Evolutionary conservation across 345 rosid species (phyloP).

Genomic region (Lumnitzera racemosa): DNA sequence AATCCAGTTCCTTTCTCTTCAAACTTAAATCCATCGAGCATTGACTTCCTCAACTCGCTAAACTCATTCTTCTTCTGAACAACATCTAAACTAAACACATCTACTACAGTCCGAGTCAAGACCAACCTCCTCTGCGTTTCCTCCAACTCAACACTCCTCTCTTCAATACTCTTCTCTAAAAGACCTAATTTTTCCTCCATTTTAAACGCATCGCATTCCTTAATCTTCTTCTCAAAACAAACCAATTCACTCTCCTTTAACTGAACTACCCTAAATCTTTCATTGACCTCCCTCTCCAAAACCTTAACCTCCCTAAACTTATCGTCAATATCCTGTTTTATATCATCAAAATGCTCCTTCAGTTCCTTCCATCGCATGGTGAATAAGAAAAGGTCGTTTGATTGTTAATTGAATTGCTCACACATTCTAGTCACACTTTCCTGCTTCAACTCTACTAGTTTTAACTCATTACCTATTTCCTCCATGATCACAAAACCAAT

Average conservation of each 20-base stretch:
- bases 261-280: background rate
- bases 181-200: no score
- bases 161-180: no score
- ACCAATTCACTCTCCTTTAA: slow-evolving; percentile 1
- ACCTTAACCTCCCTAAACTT: background rate
- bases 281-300: slow-evolving; percentile 4
- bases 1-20: no score
- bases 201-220: background rate
- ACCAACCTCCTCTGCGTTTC: no score
- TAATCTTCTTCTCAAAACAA: background rate
- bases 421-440: background rate
- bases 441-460: background rate
- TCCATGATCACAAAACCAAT: background rate
- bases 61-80: no score
- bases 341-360: slow-evolving; percentile 8
- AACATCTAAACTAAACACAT: no score
- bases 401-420: background rate
- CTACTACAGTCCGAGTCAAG: no score
- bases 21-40: no score
- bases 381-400: background rate
- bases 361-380: slow-evolving; percentile 11
- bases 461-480: background rate
- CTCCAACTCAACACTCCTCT: no score
- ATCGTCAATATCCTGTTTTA: background rate
- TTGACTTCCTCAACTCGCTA: no score